These are phyloP conservation scores for Dovyalis caffra DNA, from an alignment of 345 rosid genomes.

Conservation along the genomic window DNA sequence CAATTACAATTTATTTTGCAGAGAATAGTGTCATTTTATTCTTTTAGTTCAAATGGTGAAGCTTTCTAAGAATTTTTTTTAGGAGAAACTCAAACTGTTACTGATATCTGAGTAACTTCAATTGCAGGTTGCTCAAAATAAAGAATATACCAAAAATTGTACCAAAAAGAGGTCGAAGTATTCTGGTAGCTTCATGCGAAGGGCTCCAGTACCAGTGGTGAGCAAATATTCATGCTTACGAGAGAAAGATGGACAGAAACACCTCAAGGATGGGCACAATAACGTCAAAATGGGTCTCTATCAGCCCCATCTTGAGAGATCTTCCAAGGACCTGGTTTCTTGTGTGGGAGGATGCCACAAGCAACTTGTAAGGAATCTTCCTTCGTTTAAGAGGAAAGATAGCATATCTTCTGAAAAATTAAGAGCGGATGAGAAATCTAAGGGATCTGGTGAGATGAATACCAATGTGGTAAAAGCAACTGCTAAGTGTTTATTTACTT, in stretches of 20 bases:
- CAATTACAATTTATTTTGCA: not conserved
- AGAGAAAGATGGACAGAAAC: conserved; percentile 1
- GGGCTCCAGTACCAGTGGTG: not conserved
- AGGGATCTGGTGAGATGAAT: conserved; percentile 6
- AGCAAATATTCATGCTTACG: not conserved
- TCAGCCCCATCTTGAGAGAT: conserved; percentile 6
- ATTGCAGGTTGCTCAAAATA: conserved; percentile 26
- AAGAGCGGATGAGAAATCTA: conserved; percentile 11
- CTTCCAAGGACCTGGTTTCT: conserved; percentile 9
- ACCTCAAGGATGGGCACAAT: not conserved
- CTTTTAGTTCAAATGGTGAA: not conserved
- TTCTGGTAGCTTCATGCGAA: conserved; percentile 3
- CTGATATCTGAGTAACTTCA: not conserved
- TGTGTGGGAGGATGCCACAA: conserved; percentile 7
- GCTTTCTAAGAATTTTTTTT: not conserved
- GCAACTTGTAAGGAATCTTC: conserved; percentile 8
- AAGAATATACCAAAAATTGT: conserved; percentile 5
- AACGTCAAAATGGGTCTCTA: conserved; percentile 10
- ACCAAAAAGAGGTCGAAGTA: not conserved
- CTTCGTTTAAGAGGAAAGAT: conserved; percentile 14
- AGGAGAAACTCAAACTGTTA: not conserved
- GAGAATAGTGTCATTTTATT: not conserved
- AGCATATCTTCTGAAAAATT: conserved; percentile 4
- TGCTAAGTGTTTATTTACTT: not conserved
- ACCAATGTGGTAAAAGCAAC: conserved; percentile 6